phyloP scores from a whole-genome alignment of 345 rosid genomes.

The Aquilaria sinensis region DNA sequence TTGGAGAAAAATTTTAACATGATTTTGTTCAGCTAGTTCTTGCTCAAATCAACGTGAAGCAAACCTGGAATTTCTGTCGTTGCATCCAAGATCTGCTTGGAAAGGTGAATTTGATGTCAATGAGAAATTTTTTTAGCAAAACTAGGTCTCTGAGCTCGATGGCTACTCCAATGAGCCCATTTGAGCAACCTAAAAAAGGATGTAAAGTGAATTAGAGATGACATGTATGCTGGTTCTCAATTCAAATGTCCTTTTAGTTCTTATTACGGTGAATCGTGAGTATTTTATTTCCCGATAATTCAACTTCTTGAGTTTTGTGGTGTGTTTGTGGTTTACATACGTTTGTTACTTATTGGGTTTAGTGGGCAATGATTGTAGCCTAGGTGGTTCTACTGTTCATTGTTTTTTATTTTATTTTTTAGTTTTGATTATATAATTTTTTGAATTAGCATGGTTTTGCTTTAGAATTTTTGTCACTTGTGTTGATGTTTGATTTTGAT shows the following conservation, averaged over 20 bases:
- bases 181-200: too few species aligned
- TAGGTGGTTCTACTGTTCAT: neutral
- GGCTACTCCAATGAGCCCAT: too few species aligned
- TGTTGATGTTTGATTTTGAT: neutral
- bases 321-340: constrained; percentile 1
- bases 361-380: neutral
- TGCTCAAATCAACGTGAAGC: too few species aligned
- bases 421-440: constrained; percentile 1
- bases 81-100: too few species aligned
- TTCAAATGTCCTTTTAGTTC: constrained; percentile 71
- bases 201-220: constrained; percentile 58
- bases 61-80: too few species aligned
- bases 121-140: too few species aligned
- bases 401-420: neutral
- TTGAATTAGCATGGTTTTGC: neutral
- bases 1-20: too few species aligned
- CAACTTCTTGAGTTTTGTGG: neutral
- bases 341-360: neutral
- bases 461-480: constrained; percentile 1
- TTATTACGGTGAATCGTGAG: constrained; percentile 84
- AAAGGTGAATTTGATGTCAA: too few species aligned
- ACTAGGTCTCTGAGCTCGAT: too few species aligned
- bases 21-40: too few species aligned
- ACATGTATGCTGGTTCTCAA: constrained; percentile 50
- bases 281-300: neutral